Percentiles rank a stretch among this genome's conserved stretches.
Evolutionary conservation across 345 rosid genomes (phyloP).

Genomic region (Salix viminalis): DNA sequence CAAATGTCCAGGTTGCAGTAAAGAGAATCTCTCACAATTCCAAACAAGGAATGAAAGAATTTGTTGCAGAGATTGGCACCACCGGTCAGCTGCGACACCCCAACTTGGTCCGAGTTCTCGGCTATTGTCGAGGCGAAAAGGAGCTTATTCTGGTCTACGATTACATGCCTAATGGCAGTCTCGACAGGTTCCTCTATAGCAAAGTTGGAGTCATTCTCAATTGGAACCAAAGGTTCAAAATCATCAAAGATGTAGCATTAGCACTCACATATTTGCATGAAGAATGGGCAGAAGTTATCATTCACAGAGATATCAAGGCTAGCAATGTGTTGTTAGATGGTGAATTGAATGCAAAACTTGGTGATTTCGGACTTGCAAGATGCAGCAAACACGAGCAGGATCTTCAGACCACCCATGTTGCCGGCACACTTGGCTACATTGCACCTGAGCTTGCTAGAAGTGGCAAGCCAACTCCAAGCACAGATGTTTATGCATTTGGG

Average conservation of each 20-base stretch:
- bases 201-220: neutral
- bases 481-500: slow-evolving; percentile 1
- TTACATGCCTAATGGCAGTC: slow-evolving; percentile 16
- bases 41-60: slow-evolving; percentile 18
- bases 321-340: slow-evolving; percentile 13
- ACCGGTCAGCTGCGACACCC: slow-evolving; percentile 5
- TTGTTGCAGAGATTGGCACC: slow-evolving; percentile 15
- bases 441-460: slow-evolving; percentile 4
- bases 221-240: slow-evolving; percentile 8
- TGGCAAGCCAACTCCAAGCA: slow-evolving; percentile 7
- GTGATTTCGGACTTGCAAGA: slow-evolving; percentile 20
- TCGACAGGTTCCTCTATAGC: slow-evolving; percentile 4
- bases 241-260: slow-evolving; percentile 5
- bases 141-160: slow-evolving; percentile 12
- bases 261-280: slow-evolving; percentile 13
- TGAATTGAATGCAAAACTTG: slow-evolving; percentile 1
- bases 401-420: slow-evolving; percentile 9
- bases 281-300: slow-evolving; percentile 5
- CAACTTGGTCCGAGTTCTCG: slow-evolving; percentile 7
- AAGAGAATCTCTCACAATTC: slow-evolving; percentile 15
- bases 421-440: neutral
- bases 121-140: slow-evolving; percentile 6
- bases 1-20: slow-evolving; percentile 5
- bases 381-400: neutral
- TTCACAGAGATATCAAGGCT: slow-evolving; percentile 11